Conservation (phyloP, 1,284 basidiomycete species). For the Mycosarcoma mackinlayi region DNA sequence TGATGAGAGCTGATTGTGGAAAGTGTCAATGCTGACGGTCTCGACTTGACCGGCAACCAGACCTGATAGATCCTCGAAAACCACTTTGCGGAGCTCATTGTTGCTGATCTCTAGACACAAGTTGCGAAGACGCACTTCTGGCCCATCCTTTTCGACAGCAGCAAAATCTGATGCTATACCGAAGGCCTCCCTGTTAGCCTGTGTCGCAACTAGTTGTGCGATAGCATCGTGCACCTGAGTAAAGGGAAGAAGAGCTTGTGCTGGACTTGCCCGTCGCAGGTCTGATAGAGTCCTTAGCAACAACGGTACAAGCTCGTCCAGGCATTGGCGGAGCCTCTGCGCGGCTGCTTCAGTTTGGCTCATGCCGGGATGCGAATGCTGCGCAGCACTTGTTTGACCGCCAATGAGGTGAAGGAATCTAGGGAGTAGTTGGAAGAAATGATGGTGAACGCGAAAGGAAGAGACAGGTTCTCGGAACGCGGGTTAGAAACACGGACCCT, state of each 20-base stretch:
- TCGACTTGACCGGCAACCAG: slow-evolving; percentile 1
- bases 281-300: slow-evolving; percentile 23
- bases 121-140: slow-evolving; percentile 29
- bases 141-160: slow-evolving; percentile 15
- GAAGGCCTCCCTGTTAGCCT: slow-evolving; percentile 15
- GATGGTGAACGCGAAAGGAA: slow-evolving; percentile 1
- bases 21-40: neutral
- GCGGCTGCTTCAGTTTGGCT: slow-evolving; percentile 22
- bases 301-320: slow-evolving; percentile 22
- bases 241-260: slow-evolving; percentile 22
- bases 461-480: slow-evolving; percentile 20
- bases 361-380: slow-evolving; percentile 13
- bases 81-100: slow-evolving; percentile 44
- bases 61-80: slow-evolving; percentile 27
- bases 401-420: neutral
- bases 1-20: slow-evolving; percentile 7
- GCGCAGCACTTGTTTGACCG: neutral
- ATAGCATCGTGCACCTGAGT: slow-evolving; percentile 14
- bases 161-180: slow-evolving; percentile 6
- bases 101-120: slow-evolving; percentile 46
- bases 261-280: slow-evolving; percentile 14
- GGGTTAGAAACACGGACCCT: slow-evolving; percentile 23
- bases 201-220: slow-evolving; percentile 9
- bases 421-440: slow-evolving; percentile 3
- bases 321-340: slow-evolving; percentile 18